Base-by-base conservation (phyloP, 345 rosid species). In the Pistacia vera region DNA sequence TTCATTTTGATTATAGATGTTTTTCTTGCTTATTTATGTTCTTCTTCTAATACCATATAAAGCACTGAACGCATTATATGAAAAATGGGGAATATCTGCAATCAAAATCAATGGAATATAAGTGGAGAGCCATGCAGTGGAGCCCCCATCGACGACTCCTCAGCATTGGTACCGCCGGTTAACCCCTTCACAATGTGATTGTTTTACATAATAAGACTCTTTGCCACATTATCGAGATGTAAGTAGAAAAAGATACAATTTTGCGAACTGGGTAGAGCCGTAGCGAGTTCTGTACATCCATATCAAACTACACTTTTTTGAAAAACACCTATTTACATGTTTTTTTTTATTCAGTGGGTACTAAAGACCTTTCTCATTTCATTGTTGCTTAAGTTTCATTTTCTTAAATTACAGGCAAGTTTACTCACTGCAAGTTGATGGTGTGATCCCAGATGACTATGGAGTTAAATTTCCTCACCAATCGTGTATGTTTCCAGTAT, bases 391-490 rank as follows among this genome's bases (percentile, higher is more conserved):
- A 49, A 38, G 66, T 48, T 49, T n/a, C 5, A 38, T 14, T 22
- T 46, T 14, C 38, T 58, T 30, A 30, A 30, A 30, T 71, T 69
- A 11, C 90, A 87, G 93, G 81, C 68, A 66, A 54, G 90, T 84
- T 54, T 78, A 72, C 68, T 81, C 85, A 2, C 0, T 74, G 63
- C 75, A 83, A 56, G 88, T 77, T 25, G 70, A 6, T 4, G 88
- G 89, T 17, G 62, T 35, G 14, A 75, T 89, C 38, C 92, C 92
- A 0, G 90, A 87, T 20, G 92, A 85, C 84, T 87, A 0, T 89
- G 88, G 89, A 83, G 58, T 74, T 87, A 71, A 83, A 79, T 59
- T 82, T 69, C 70, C 89, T 89, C 68, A 68, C 30, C 55, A 73
- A 83, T 83, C 82, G n/a, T 89, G 86, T 85, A 89, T 48, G 25